These are phyloP conservation scores for Trichoderma parareesei DNA, from an alignment of 495 filamentous ascomycete species.

Conservation along the genomic window DNA sequence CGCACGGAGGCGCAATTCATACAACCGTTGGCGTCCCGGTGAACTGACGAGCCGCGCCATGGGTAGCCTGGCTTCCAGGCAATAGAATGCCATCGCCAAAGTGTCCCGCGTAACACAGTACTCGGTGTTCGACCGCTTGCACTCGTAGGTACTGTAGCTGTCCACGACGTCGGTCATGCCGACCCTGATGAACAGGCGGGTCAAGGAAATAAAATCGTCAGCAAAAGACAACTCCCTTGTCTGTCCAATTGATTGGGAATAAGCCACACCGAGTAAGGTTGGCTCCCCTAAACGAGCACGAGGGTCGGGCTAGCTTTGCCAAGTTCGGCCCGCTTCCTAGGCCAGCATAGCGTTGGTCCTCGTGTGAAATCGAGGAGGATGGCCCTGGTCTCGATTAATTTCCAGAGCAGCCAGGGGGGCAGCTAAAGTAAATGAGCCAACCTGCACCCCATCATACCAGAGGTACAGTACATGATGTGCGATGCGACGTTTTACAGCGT, in stretches of 20 bases:
- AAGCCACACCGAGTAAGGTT: neutral
- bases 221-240: neutral
- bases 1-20: neutral
- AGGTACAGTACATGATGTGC: too few relatives aligned
- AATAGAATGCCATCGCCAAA: neutral
- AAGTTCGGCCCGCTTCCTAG: slow-evolving; percentile 9
- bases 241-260: neutral
- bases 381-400: slow-evolving; percentile 7
- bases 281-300: slow-evolving; percentile 2
- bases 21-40: neutral
- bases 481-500: too few relatives aligned
- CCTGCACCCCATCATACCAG: neutral
- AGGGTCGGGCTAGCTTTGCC: slow-evolving; percentile 1
- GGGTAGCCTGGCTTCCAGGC: neutral
- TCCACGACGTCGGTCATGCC: neutral
- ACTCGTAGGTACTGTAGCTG: neutral
- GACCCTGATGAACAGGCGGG: slow-evolving; percentile 4
- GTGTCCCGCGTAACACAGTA: neutral
- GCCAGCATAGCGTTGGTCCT: slow-evolving; percentile 5
- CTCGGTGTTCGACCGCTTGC: neutral
- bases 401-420: slow-evolving; percentile 1
- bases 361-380: neutral
- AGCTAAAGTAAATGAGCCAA: slow-evolving; percentile 9
- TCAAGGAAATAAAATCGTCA: neutral
- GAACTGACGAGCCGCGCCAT: neutral